A percentile compares a stretch with the other conserved stretches of the same genome.
phyloP scores from a whole-genome alignment of 176 grass and related monocot species.

The Oryza meyeriana region DNA sequence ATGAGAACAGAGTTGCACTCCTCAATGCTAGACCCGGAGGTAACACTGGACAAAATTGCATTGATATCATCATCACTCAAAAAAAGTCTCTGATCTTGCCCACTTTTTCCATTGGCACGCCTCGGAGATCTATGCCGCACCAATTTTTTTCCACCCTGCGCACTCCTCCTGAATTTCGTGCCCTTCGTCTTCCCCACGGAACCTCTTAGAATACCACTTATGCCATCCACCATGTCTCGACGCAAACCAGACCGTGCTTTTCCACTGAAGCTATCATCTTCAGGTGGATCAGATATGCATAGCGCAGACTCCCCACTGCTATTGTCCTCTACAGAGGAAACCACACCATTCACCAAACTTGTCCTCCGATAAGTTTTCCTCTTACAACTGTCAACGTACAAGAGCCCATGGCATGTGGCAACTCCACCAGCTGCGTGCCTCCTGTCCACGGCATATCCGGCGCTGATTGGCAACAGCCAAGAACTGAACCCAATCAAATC shows the following conservation, averaged over 20 bases:
- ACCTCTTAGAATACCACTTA: not conserved
- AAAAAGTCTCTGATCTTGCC: not conserved
- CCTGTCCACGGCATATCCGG: slow-evolving; percentile 8
- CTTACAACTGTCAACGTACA: not conserved
- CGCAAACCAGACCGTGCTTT: not conserved
- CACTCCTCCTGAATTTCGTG: slow-evolving; percentile 40
- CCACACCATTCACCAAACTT: slow-evolving; percentile 25
- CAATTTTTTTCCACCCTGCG: slow-evolving; percentile 38
- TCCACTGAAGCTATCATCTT: not conserved
- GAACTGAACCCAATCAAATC: slow-evolving; percentile 55
- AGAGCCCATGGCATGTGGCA: not conserved
- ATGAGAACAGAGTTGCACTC: slow-evolving; percentile 71
- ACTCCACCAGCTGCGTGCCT: not conserved
- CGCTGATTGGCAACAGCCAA: slow-evolving; percentile 18
- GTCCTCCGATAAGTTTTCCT: slow-evolving; percentile 7
- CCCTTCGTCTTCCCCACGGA: slow-evolving; percentile 22
- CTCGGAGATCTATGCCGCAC: slow-evolving; percentile 12
- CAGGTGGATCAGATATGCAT: slow-evolving; percentile 29
- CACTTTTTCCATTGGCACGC: slow-evolving; percentile 19
- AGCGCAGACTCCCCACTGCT: slow-evolving; percentile 2
- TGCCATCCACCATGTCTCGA: not conserved
- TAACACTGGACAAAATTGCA: slow-evolving; percentile 38
- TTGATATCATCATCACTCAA: slow-evolving; percentile 18
- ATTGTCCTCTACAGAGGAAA: slow-evolving; percentile 12
- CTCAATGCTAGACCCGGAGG: slow-evolving; percentile 45